These are phyloP conservation scores for Ceratocystis papillata DNA, from an alignment of 2,329 filamentous ascomycete genomes.

Conservation along the genomic window DNA sequence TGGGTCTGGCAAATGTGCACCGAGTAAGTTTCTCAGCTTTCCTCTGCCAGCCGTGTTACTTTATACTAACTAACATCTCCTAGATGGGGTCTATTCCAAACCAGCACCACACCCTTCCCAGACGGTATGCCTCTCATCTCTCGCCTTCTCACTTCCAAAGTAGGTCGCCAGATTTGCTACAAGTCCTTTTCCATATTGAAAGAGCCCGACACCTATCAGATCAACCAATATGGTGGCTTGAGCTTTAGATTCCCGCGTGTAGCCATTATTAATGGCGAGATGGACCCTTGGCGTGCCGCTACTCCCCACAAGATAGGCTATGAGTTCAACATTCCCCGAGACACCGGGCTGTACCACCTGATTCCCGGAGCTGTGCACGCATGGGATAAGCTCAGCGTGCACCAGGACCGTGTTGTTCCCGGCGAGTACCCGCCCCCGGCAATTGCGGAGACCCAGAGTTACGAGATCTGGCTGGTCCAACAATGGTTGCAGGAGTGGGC, in stretches of 20 bases:
- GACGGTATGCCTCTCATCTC: slow-evolving; percentile 60
- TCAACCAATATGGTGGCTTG: slow-evolving; percentile 70
- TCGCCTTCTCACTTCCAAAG: slow-evolving; percentile 55
- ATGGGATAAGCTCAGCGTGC: slow-evolving; percentile 65
- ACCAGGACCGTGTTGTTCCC: slow-evolving; percentile 47
- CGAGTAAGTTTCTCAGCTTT: slow-evolving; percentile 33
- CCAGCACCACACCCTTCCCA: slow-evolving; percentile 56
- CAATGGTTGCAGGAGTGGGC: slow-evolving; percentile 56
- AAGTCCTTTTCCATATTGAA: slow-evolving; percentile 58
- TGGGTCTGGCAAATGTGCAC: slow-evolving; percentile 48
- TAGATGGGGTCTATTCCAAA: slow-evolving; percentile 69
- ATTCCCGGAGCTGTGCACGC: slow-evolving; percentile 69
- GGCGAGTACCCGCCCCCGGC: slow-evolving; percentile 46
- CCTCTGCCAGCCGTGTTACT: neutral
- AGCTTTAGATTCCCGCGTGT: slow-evolving; percentile 63
- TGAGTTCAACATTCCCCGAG: slow-evolving; percentile 46
- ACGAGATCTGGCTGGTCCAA: slow-evolving; percentile 51
- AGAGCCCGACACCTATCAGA: slow-evolving; percentile 49
- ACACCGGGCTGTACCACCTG: slow-evolving; percentile 58
- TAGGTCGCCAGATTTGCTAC: slow-evolving; percentile 50
- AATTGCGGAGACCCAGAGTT: slow-evolving; percentile 47
- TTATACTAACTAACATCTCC: slow-evolving; percentile 23
- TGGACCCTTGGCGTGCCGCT: slow-evolving; percentile 69
- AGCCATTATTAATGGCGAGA: slow-evolving; percentile 65
- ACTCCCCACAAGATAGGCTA: slow-evolving; percentile 58